phyloP scores from a whole-genome alignment of 257 asterid genomes.

The Prunella vulgaris region DNA sequence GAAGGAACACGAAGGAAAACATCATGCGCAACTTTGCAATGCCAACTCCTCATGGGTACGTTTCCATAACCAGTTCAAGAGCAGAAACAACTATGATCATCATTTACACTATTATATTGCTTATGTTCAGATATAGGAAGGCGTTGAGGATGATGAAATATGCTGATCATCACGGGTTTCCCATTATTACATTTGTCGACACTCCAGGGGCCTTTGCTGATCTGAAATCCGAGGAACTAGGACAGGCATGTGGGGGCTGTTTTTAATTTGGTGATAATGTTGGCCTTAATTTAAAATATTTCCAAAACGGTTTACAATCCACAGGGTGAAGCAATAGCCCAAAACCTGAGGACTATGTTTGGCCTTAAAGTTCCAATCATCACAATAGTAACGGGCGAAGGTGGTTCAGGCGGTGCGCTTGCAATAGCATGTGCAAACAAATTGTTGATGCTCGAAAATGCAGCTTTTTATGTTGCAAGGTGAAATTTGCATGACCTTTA shows the following conservation, averaged over 20 bases:
- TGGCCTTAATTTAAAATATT: not conserved
- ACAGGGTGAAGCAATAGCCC: constrained; percentile 60
- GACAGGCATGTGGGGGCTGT: constrained; percentile 27
- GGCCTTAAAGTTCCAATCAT: constrained; percentile 51
- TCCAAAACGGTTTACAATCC: not conserved
- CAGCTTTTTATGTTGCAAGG: constrained; percentile 61
- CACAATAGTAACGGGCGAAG: constrained; percentile 52
- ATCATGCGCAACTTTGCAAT: constrained; percentile 51
- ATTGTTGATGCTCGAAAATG: constrained; percentile 49
- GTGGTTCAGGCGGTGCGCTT: constrained; percentile 62
- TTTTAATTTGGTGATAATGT: not conserved
- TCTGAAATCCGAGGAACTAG: constrained; percentile 51
- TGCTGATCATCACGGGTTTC: constrained; percentile 51
- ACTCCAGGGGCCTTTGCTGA: constrained; percentile 53
- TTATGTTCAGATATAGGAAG: constrained; percentile 35
- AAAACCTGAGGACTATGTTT: constrained; percentile 52
- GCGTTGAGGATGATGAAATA: constrained; percentile 46
- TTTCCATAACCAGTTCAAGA: not conserved
- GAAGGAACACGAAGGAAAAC: constrained; percentile 51
- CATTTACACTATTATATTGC: not conserved
- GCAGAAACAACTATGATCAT: not conserved
- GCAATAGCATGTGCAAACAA: constrained; percentile 55
- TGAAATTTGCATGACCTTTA: constrained; percentile 1
- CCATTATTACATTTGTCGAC: constrained; percentile 47
- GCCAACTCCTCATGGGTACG: constrained; percentile 66